Evolutionary conservation across 1,284 basidiomycete species (phyloP).

Genomic region (Sphaerobolus stellatus): DNA sequence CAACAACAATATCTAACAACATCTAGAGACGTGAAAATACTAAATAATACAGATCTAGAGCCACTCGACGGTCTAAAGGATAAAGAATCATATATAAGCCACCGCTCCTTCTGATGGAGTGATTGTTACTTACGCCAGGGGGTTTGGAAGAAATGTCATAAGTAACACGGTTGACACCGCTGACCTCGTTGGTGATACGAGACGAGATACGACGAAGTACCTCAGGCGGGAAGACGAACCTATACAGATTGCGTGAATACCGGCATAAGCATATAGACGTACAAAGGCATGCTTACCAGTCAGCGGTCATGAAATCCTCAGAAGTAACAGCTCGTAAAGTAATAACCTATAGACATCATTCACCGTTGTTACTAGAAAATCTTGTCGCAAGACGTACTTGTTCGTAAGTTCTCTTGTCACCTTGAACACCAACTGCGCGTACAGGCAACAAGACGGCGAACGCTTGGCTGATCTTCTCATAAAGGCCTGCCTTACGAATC

Average conservation of each 20-base stretch:
- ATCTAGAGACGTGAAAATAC: no score
- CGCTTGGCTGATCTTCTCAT: conserved; percentile 95
- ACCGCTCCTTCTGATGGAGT: conserved; percentile 1
- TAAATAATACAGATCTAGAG: conserved; percentile 16
- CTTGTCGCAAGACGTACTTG: conserved; percentile 58
- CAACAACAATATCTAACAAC: no score
- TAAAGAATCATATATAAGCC: conserved; percentile 1
- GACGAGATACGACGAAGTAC: conserved; percentile 92
- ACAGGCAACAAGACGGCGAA: conserved; percentile 98
- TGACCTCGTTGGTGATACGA: conserved; percentile 96
- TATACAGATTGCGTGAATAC: conserved; percentile 26
- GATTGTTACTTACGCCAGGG: conserved; percentile 65
- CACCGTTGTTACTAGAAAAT: not conserved
- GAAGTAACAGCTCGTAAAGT: conserved; percentile 88
- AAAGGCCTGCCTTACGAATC: conserved; percentile 89
- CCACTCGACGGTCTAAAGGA: conserved; percentile 31
- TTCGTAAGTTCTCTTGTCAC: conserved; percentile 95
- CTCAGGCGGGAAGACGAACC: conserved; percentile 93
- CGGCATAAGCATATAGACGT: not conserved
- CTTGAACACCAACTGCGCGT: conserved; percentile 96
- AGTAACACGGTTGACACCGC: conserved; percentile 89
- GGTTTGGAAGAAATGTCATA: conserved; percentile 99
- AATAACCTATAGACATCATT: conserved; percentile 59
- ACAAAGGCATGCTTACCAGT: conserved; percentile 64
- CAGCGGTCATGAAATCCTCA: conserved; percentile 97